Conservation (phyloP, 306 rosid genomes). For the Cicer bijugum region DNA sequence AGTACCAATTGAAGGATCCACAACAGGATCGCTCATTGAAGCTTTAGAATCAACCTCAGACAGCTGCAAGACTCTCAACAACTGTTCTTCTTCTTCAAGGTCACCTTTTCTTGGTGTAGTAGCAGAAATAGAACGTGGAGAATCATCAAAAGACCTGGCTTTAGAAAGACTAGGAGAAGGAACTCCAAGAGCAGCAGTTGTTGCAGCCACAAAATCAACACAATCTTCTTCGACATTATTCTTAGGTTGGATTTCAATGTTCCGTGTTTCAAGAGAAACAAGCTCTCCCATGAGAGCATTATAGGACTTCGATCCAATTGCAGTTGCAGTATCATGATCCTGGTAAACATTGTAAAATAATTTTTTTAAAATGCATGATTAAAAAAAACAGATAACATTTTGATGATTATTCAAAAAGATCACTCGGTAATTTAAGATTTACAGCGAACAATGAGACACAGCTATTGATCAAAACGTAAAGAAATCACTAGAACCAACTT, state of each 20-base stretch:
- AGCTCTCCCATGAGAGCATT: conserved; percentile 92
- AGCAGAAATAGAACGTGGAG: conserved; percentile 66
- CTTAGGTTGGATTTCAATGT: conserved; percentile 51
- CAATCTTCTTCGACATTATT: conserved; percentile 76
- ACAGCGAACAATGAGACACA: conserved; percentile 23
- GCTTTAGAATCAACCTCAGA: conserved; percentile 57
- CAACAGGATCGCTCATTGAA: conserved; percentile 52
- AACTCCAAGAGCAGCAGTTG: conserved; percentile 94
- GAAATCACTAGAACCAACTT: conserved; percentile 14
- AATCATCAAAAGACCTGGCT: conserved; percentile 77
- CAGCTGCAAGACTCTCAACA: conserved; percentile 70
- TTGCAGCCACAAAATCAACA: conserved; percentile 97
- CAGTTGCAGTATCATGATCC: conserved; percentile 75
- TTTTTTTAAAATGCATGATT: conserved; percentile 7
- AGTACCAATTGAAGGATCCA: conserved; percentile 40
- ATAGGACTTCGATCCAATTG: conserved; percentile 88
- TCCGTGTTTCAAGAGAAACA: conserved; percentile 84
- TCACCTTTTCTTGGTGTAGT: conserved; percentile 72
- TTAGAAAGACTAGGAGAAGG: conserved; percentile 93
- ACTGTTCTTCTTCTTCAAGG: conserved; percentile 85
- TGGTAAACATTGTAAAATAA: conserved; percentile 46
- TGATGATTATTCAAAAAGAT: conserved; percentile 35
- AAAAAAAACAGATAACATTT: conserved; percentile 27
- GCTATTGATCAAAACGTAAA: conserved; percentile 28
- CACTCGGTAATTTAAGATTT: conserved; percentile 21